phyloP scores from a whole-genome alignment of 2,329 filamentous ascomycete species.

The Fusarium euwallaceae region DNA sequence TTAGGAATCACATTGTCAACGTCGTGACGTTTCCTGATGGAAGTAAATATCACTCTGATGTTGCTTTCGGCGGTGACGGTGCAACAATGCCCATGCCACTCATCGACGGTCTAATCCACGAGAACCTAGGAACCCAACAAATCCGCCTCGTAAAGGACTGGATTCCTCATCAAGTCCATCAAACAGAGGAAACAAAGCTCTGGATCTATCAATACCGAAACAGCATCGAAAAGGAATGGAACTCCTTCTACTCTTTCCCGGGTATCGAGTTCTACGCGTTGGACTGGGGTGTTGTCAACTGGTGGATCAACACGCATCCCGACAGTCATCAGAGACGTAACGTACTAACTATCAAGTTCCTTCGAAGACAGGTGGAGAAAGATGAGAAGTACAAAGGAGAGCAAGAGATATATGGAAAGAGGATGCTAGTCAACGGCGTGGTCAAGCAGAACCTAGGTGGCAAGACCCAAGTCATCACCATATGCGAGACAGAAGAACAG shows the following conservation, averaged over 20 bases:
- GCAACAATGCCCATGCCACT: slow-evolving; percentile 70
- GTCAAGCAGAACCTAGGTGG: slow-evolving; percentile 43
- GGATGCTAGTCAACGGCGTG: slow-evolving; percentile 40
- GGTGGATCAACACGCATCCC: slow-evolving; percentile 62
- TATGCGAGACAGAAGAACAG: slow-evolving; percentile 61
- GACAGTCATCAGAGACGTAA: slow-evolving; percentile 66
- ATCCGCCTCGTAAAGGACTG: slow-evolving; percentile 65
- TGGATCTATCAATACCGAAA: slow-evolving; percentile 76
- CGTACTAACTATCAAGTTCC: slow-evolving; percentile 66
- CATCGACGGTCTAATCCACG: slow-evolving; percentile 54
- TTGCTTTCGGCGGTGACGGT: slow-evolving; percentile 76
- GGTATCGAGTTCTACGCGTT: slow-evolving; percentile 68
- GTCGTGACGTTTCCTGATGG: slow-evolving; percentile 67
- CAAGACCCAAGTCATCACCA: slow-evolving; percentile 27
- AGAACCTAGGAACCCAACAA: slow-evolving; percentile 67
- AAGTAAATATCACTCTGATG: slow-evolving; percentile 68
- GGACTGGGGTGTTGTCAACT: slow-evolving; percentile 72
- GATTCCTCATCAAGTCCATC: slow-evolving; percentile 58
- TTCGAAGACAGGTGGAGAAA: slow-evolving; percentile 57
- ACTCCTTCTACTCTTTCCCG: slow-evolving; percentile 74
- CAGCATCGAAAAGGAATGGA: slow-evolving; percentile 64
- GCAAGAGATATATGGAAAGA: slow-evolving; percentile 41
- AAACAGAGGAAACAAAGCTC: slow-evolving; percentile 56
- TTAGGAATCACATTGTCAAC: slow-evolving; percentile 69
- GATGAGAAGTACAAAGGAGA: slow-evolving; percentile 48